Evolutionary conservation across 2,329 filamentous ascomycete genomes (phyloP), one percentile per base, ranked within the genome.

Genomic region (Alternaria sp.): DNA sequence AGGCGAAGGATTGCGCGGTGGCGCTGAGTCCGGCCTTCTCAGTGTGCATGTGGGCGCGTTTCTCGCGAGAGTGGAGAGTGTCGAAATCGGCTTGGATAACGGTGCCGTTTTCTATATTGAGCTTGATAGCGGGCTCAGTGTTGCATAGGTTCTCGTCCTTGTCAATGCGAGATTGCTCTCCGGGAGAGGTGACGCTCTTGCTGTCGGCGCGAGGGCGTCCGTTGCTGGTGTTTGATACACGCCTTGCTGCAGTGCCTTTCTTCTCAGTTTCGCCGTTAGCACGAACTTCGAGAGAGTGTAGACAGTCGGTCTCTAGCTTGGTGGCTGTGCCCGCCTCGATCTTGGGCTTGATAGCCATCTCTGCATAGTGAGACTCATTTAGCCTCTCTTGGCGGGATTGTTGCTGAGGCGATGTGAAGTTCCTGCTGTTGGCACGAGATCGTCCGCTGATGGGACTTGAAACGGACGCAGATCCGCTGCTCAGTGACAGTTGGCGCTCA

Each of bases 41-140:
- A 11, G n/a, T 14, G 37, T 53, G 24, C 11, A 24, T 23, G 33
- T 33, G 73, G 13, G 29, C 75, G 29, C 70, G 70, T 34, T 68
- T 67, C 61, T 78, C 74, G 21, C 70, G 69, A 28, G 67, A 68
- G 45, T 72, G 69, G 8, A 75, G 50, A 7, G 72, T 54, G 33
- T 73, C 66, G 21, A 69, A 69, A 29, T 79, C 76, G 4, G 71
- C 68, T 58, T 73, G 70, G 4, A 71, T 75, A 42, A 77, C 61
- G 9, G 74, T 74, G 45, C 72, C 67, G 14, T 67, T 65, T 7
- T 71, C 70, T 40, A 76, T 65, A 66, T 78, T 79, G 17, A 70
- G 51, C 17, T 58, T 68, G 29, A 78, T 67, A 10, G 66, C 52
- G 21, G 60, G 62, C 31, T 73, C 67, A 2, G 63, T 70, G 23